Conservation (phyloP, 257 asterid genomes). For the Echium plantagineum region DNA sequence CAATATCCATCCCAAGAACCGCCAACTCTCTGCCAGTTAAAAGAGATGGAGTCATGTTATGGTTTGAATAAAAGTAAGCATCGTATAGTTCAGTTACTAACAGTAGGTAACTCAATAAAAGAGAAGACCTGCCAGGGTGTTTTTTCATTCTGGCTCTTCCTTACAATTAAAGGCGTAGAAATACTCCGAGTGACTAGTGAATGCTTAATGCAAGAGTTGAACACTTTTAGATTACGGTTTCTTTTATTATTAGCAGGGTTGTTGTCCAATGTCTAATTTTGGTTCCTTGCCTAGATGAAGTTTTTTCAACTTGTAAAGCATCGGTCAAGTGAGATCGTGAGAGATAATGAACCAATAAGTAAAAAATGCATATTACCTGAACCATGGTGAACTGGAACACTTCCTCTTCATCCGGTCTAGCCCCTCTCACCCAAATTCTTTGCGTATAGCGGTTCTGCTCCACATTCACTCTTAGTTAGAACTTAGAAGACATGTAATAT, state of each 20-base stretch:
- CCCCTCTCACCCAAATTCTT: conserved; percentile 77
- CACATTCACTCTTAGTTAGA: conserved; percentile 12
- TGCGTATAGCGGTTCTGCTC: conserved; percentile 61
- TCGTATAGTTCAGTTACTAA: not conserved
- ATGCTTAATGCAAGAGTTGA: too few relatives aligned
- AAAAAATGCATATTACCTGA: conserved; percentile 40
- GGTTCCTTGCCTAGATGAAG: too few relatives aligned
- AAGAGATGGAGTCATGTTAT: conserved; percentile 5
- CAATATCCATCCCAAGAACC: conserved; percentile 98
- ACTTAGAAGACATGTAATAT: conserved; percentile 1
- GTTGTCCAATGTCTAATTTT: too few relatives aligned
- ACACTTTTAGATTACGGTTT: too few relatives aligned
- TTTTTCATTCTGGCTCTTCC: too few relatives aligned
- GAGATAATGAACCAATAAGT: conserved; percentile 1
- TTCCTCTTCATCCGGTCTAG: conserved; percentile 94
- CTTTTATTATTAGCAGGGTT: too few relatives aligned
- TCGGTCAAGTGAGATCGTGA: not conserved
- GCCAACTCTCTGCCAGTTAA: conserved; percentile 57
- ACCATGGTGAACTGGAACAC: conserved; percentile 67
- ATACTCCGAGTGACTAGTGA: too few relatives aligned
- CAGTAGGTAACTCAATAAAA: not conserved
- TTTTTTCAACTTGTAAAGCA: not conserved
- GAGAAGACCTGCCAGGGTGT: not conserved
- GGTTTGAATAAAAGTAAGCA: too few relatives aligned
- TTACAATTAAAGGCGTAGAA: too few relatives aligned